These are phyloP conservation scores for Microsporum canis DNA, from an alignment of 2,329 filamentous ascomycete species.

Conservation along the genomic window DNA sequence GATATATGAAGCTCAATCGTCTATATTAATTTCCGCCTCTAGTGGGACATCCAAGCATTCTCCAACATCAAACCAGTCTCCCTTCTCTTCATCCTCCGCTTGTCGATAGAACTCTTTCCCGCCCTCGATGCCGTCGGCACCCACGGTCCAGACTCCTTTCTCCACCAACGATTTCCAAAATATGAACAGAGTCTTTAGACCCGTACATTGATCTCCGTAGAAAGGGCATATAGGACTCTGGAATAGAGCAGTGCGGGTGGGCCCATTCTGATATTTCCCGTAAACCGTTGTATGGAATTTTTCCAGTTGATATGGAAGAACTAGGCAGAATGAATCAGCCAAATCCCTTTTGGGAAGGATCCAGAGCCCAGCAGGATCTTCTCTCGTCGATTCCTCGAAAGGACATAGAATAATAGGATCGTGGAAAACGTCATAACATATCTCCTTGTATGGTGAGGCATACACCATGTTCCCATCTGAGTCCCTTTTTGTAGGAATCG, in stretches of 20 bases:
- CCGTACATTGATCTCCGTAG: not conserved
- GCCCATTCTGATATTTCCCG: not conserved
- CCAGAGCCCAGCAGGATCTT: not conserved
- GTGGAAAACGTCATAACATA: not conserved
- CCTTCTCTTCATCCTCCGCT: not conserved
- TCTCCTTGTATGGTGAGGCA: not conserved
- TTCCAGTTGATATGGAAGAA: not conserved
- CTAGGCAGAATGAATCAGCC: not conserved
- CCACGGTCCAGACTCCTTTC: conserved; percentile 2
- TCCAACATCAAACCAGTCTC: not conserved
- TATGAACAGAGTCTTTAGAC: not conserved
- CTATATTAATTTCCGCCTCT: not conserved
- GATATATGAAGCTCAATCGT: not conserved
- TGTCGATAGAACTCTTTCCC: not conserved
- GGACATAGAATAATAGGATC: not conserved
- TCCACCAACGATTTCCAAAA: not conserved
- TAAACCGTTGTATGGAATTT: not conserved
- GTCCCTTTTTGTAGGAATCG: not conserved
- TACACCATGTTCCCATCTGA: not conserved
- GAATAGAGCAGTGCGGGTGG: not conserved
- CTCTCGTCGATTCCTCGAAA: not conserved
- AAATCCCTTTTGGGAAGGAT: not conserved
- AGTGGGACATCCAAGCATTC: not conserved
- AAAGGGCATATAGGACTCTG: not conserved
- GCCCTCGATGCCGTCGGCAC: not conserved